phyloP scores from a whole-genome alignment of 2,329 filamentous ascomycete species.

The Fusarium nelsonii region DNA sequence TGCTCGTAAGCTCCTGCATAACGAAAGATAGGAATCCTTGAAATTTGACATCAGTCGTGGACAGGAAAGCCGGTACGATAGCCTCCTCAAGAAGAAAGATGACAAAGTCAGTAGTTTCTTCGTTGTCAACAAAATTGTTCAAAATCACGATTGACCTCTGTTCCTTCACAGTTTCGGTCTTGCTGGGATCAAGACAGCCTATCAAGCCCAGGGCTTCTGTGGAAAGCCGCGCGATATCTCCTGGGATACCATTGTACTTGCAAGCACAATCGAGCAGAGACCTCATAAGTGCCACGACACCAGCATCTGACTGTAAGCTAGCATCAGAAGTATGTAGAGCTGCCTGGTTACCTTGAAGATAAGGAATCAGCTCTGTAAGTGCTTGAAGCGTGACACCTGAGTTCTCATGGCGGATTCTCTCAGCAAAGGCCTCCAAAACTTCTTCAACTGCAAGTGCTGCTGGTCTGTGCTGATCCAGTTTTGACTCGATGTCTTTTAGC shows the following conservation, averaged over 20 bases:
- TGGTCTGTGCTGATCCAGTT: conserved; percentile 74
- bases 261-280: conserved; percentile 87
- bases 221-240: conserved; percentile 77
- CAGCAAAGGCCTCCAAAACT: conserved; percentile 76
- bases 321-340: conserved; percentile 83
- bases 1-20: conserved; percentile 90
- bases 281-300: conserved; percentile 78
- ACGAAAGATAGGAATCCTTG: conserved; percentile 94
- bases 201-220: conserved; percentile 88
- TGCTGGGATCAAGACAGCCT: conserved; percentile 91
- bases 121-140: conserved; percentile 83
- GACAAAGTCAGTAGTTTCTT: conserved; percentile 87
- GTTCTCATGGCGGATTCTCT: conserved; percentile 85
- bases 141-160: conserved; percentile 87
- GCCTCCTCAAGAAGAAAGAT: conserved; percentile 88
- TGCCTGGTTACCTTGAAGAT: conserved; percentile 78
- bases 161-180: conserved; percentile 82
- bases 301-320: conserved; percentile 84
- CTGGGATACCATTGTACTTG: conserved; percentile 77
- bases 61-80: conserved; percentile 90
- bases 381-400: conserved; percentile 86
- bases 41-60: conserved; percentile 85
- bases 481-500: conserved; percentile 74
- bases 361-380: conserved; percentile 79
- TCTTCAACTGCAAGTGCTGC: conserved; percentile 59